Conservation (phyloP, 345 rosid genomes). For the Populus euphratica region DNA sequence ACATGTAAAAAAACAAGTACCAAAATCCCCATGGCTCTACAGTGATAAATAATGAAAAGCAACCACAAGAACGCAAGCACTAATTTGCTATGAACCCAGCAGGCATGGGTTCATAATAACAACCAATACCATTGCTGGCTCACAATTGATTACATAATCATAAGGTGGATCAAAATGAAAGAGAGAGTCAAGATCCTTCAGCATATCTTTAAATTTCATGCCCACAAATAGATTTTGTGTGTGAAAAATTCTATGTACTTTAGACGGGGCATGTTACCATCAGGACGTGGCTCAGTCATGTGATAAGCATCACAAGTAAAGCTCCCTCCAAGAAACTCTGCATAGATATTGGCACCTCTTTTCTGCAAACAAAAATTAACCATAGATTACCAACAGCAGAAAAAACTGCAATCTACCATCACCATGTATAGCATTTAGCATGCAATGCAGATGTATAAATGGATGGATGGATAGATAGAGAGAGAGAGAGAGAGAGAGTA, state of each 20-base stretch:
- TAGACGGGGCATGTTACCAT: conserved; percentile 45
- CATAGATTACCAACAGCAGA: neutral
- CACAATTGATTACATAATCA: neutral
- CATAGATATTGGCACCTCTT: conserved; percentile 86
- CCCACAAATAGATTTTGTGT: neutral
- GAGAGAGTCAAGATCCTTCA: neutral
- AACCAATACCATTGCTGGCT: neutral
- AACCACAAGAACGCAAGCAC: neutral
- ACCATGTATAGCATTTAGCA: neutral
- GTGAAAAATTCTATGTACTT: neutral
- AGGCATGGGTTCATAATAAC: neutral
- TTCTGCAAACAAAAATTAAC: conserved; percentile 36
- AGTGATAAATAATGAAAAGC: neutral
- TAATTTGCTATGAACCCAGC: neutral
- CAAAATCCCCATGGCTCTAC: neutral
- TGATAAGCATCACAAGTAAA: conserved; percentile 95
- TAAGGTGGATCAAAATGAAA: neutral
- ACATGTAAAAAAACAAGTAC: neutral
- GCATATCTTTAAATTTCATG: neutral
- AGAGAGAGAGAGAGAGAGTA: neutral
- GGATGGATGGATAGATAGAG: too few relatives aligned
- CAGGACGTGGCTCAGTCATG: conserved; percentile 92
- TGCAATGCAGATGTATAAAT: neutral
- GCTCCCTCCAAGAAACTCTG: conserved; percentile 95
- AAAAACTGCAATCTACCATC: neutral